These are phyloP conservation scores for Gossypium trilobum DNA, from an alignment of 441 rosid species.

Conservation along the genomic window DNA sequence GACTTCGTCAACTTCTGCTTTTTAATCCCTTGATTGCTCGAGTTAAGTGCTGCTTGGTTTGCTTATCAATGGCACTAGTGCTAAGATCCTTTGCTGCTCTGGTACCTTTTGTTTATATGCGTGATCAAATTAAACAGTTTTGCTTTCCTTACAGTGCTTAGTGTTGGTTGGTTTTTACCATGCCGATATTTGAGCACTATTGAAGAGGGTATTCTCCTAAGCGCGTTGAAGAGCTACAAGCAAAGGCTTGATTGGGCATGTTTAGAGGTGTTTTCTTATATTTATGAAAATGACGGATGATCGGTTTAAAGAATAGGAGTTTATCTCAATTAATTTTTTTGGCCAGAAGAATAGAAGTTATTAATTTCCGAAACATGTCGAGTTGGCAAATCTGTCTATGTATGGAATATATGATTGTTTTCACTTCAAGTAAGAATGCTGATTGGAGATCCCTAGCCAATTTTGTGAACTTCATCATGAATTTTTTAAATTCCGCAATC, in stretches of 20 bases:
- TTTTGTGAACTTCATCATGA: background rate
- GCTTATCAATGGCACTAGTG: conserved; percentile 14
- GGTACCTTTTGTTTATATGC: conserved; percentile 9
- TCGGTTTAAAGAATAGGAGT: background rate
- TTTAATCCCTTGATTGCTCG: conserved; percentile 7
- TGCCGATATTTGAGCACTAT: background rate
- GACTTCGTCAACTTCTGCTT: background rate
- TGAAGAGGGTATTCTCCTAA: conserved; percentile 4
- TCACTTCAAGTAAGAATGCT: background rate
- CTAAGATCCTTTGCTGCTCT: background rate
- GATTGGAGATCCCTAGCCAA: background rate
- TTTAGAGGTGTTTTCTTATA: background rate
- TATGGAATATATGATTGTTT: background rate
- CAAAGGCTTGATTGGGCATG: background rate
- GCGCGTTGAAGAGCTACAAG: background rate
- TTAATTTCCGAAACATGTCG: background rate
- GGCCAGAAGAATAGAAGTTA: background rate
- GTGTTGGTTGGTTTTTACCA: background rate
- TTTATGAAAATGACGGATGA: conserved; percentile 2
- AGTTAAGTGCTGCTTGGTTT: conserved; percentile 11
- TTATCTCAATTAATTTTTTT: conserved; percentile 1
- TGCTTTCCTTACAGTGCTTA: background rate
- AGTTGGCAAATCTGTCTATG: background rate
- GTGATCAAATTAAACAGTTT: background rate
- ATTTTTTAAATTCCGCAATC: conserved; percentile 8